Percentiles rank a stretch among this genome's conserved stretches.
Evolutionary conservation across 805 yeast species (phyloP).

Genomic region (Yamadazyma olivae): DNA sequence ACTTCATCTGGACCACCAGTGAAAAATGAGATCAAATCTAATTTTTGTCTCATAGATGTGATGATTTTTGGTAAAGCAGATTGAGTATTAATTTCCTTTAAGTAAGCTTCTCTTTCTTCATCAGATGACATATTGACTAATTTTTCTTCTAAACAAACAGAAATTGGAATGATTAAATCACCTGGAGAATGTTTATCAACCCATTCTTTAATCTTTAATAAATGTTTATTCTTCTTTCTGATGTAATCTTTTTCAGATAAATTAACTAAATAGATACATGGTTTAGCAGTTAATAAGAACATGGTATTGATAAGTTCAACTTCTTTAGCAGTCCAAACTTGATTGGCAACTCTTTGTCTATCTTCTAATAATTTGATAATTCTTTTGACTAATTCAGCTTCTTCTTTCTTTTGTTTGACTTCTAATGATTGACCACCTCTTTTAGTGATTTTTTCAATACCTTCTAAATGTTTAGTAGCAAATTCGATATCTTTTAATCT

Average conservation of each 20-base stretch:
- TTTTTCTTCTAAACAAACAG: constrained; percentile 89
- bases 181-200: constrained; percentile 84
- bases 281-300: constrained; percentile 91
- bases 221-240: constrained; percentile 84
- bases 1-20: constrained; percentile 96
- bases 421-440: constrained; percentile 90
- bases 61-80: constrained; percentile 87
- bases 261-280: constrained; percentile 89
- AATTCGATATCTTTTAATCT: constrained; percentile 97
- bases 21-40: constrained; percentile 88
- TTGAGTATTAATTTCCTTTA: constrained; percentile 66
- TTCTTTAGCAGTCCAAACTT: constrained; percentile 85
- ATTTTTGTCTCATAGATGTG: constrained; percentile 79
- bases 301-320: constrained; percentile 85
- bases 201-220: constrained; percentile 85
- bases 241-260: constrained; percentile 84
- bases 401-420: constrained; percentile 85
- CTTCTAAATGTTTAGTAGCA: constrained; percentile 76
- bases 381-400: constrained; percentile 67
- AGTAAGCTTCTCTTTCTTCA: constrained; percentile 75
- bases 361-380: constrained; percentile 75
- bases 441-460: constrained; percentile 72
- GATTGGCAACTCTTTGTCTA: constrained; percentile 87
- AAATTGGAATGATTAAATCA: constrained; percentile 81
- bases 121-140: constrained; percentile 84